Conservation (phyloP, 2,329 filamentous ascomycete species). For the Celoporthe dispersa region DNA sequence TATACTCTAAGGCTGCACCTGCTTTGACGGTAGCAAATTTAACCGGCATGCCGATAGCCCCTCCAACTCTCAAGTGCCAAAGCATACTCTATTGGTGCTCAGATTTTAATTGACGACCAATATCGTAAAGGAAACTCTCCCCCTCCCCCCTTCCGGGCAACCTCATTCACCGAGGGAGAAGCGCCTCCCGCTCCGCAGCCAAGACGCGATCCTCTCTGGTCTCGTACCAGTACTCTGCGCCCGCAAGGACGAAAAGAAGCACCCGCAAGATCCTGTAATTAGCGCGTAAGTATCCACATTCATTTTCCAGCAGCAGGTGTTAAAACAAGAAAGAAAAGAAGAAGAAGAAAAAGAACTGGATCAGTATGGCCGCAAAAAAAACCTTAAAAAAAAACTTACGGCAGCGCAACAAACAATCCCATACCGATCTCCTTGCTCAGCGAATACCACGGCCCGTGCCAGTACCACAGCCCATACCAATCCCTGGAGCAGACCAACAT, state of each 20-base stretch:
- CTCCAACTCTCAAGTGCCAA: not conserved
- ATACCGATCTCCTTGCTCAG: constrained; percentile 26
- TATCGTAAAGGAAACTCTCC: not conserved
- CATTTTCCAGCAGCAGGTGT: not conserved
- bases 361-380: not conserved
- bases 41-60: not conserved
- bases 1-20: not conserved
- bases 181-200: constrained; percentile 19
- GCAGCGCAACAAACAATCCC: constrained; percentile 25
- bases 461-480: constrained; percentile 29
- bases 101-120: not conserved
- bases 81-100: not conserved
- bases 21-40: not conserved
- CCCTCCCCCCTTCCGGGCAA: too few relatives aligned
- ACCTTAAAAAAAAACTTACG: too few relatives aligned
- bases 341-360: not conserved
- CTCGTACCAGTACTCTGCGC: constrained; percentile 22
- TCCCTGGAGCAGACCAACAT: constrained; percentile 27
- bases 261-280: constrained; percentile 16
- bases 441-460: constrained; percentile 28
- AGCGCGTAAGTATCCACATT: not conserved
- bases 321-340: not conserved
- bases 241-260: constrained; percentile 16
- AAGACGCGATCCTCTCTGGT: constrained; percentile 17
- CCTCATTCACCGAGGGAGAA: constrained; percentile 16